phyloP scores from a whole-genome alignment of 805 yeast species.

The Suhomyces sp. region DNA sequence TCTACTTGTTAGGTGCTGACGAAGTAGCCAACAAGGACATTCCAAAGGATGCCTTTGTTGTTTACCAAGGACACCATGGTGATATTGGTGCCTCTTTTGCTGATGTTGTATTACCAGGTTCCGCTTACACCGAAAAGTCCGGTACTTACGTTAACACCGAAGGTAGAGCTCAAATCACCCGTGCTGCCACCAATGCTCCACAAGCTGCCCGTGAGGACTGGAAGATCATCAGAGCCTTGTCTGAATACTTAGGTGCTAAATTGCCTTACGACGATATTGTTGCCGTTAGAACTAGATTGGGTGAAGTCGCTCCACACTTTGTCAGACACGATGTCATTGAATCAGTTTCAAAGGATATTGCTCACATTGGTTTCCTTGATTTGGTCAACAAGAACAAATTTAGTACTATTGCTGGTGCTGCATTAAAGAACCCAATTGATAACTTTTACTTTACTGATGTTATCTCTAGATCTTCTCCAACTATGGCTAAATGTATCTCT shows the following conservation, averaged over 20 bases:
- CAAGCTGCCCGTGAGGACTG: slow-evolving; percentile 91
- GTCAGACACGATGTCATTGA: slow-evolving; percentile 73
- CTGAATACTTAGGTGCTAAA: slow-evolving; percentile 68
- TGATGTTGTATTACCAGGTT: slow-evolving; percentile 81
- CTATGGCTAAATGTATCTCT: slow-evolving; percentile 84
- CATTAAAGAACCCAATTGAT: slow-evolving; percentile 67
- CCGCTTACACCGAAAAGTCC: slow-evolving; percentile 84
- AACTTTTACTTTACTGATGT: slow-evolving; percentile 89
- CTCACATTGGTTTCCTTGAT: slow-evolving; percentile 54
- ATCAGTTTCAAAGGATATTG: slow-evolving; percentile 57
- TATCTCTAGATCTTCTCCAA: slow-evolving; percentile 80
- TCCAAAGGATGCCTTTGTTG: slow-evolving; percentile 82
- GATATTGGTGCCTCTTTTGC: slow-evolving; percentile 86
- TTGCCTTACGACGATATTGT: slow-evolving; percentile 75
- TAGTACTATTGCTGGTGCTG: slow-evolving; percentile 40
- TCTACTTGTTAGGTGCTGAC: slow-evolving; percentile 82
- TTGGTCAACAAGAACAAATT: slow-evolving; percentile 36
- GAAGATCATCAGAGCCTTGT: slow-evolving; percentile 79
- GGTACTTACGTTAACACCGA: slow-evolving; percentile 87
- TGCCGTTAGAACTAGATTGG: slow-evolving; percentile 65
- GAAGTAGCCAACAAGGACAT: slow-evolving; percentile 66
- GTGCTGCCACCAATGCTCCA: slow-evolving; percentile 86
- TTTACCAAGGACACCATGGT: slow-evolving; percentile 91
- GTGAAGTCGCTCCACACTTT: slow-evolving; percentile 78
- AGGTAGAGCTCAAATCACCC: slow-evolving; percentile 80